phyloP scores from a whole-genome alignment of 2,329 filamentous ascomycete species.

The Aspergillus eucalypticola region DNA sequence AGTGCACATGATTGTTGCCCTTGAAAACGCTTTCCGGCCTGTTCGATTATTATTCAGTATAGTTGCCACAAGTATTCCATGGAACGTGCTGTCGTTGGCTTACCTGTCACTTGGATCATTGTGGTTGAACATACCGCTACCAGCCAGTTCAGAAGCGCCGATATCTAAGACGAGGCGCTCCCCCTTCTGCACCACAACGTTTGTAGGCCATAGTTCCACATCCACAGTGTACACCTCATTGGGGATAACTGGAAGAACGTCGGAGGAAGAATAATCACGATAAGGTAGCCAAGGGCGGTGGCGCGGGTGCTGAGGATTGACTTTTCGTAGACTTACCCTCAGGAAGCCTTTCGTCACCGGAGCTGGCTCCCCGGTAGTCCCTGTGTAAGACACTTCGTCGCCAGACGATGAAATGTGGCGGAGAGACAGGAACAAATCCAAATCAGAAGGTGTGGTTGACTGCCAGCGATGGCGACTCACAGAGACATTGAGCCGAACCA shows the following conservation, averaged over 20 bases:
- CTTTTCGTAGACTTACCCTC: conserved; percentile 50
- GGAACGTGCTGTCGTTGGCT: too few relatives aligned
- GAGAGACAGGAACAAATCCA: conserved; percentile 56
- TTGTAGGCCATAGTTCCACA: conserved; percentile 40
- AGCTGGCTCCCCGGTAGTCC: conserved; percentile 53
- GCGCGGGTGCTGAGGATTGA: conserved; percentile 42
- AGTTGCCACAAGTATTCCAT: too few relatives aligned
- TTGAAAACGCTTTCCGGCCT: background rate
- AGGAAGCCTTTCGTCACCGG: conserved; percentile 57
- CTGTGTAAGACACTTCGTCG: conserved; percentile 55
- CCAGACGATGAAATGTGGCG: conserved; percentile 49
- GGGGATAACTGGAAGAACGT: conserved; percentile 46
- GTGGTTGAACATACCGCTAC: too few relatives aligned
- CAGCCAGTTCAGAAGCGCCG: too few relatives aligned
- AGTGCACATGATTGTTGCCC: background rate
- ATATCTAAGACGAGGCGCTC: conserved; percentile 17
- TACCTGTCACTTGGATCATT: too few relatives aligned
- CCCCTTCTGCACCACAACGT: conserved; percentile 29
- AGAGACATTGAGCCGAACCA: conserved; percentile 64
- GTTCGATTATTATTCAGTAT: background rate
- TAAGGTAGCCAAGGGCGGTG: conserved; percentile 48
- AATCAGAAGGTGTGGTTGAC: conserved; percentile 43
- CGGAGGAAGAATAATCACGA: conserved; percentile 44
- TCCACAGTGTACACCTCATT: conserved; percentile 51
- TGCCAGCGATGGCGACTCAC: conserved; percentile 35